Conservation (phyloP, 495 filamentous ascomycete species). For the Corynascus novoguineensis region DNA sequence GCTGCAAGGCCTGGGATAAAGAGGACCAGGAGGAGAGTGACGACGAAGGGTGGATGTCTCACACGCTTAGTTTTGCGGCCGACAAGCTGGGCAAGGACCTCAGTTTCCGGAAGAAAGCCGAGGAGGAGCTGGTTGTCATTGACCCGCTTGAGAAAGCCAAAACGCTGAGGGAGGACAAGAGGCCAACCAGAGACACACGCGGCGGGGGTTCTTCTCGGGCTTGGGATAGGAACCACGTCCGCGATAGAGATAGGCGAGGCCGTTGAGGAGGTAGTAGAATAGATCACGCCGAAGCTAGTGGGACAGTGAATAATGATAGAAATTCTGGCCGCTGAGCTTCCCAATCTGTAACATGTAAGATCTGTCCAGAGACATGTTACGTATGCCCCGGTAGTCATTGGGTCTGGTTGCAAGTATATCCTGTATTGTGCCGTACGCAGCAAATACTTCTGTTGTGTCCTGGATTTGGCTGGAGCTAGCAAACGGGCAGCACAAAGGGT, state of each 20-base stretch:
- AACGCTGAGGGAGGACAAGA: slow-evolving; percentile 61
- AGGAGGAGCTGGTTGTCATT: slow-evolving; percentile 88
- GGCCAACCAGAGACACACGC: slow-evolving; percentile 45
- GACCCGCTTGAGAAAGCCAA: slow-evolving; percentile 83
- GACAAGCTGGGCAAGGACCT: slow-evolving; percentile 89
- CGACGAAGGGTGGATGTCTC: slow-evolving; percentile 61
- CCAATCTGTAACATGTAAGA: too few species aligned
- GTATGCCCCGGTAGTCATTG: too few species aligned
- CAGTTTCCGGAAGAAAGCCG: slow-evolving; percentile 80
- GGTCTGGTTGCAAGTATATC: too few species aligned
- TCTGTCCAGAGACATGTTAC: too few species aligned
- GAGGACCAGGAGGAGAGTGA: slow-evolving; percentile 55
- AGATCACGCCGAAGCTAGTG: too few species aligned
- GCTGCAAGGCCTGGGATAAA: slow-evolving; percentile 74
- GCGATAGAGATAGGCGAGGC: slow-evolving; percentile 10
- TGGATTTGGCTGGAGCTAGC: too few species aligned
- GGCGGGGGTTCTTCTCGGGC: slow-evolving; percentile 46
- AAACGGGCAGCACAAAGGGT: too few species aligned
- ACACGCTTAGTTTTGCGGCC: slow-evolving; percentile 77
- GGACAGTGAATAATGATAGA: not conserved
- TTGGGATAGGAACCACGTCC: slow-evolving; percentile 47
- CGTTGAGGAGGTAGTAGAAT: not conserved
- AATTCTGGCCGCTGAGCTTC: not conserved
- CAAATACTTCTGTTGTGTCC: too few species aligned
- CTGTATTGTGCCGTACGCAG: too few species aligned